A percentile compares a stretch with the other conserved stretches of the same genome.
Conservation (phyloP, 2,329 filamentous ascomycete species). For the Aureobasidium namibiae region DNA sequence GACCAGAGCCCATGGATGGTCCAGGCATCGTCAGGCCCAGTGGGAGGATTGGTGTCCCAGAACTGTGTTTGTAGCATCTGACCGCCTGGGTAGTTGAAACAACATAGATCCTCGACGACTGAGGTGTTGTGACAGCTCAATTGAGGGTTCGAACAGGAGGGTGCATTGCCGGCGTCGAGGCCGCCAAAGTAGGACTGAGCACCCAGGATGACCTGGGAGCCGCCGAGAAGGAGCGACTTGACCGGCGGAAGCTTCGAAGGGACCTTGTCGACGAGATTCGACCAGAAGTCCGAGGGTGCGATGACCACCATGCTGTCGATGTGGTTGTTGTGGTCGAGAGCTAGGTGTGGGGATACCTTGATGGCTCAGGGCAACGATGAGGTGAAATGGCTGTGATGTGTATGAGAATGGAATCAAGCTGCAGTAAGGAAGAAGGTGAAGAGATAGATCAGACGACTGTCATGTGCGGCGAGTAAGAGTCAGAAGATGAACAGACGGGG, state of each 20-base stretch:
- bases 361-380: background rate
- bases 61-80: conserved; percentile 68
- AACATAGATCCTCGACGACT: conserved; percentile 57
- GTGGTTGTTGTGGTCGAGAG: background rate
- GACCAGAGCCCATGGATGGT: conserved; percentile 64
- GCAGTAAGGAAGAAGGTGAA: too few species aligned
- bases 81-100: conserved; percentile 65
- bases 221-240: conserved; percentile 4
- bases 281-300: conserved; percentile 10
- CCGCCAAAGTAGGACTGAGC: background rate
- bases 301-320: background rate
- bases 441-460: background rate
- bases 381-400: background rate
- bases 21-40: conserved; percentile 62
- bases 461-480: background rate
- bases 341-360: background rate
- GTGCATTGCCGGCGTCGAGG: conserved; percentile 7
- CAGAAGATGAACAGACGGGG: background rate
- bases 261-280: conserved; percentile 3
- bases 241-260: background rate
- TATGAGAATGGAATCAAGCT: background rate
- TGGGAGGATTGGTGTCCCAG: conserved; percentile 60
- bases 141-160: conserved; percentile 32
- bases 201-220: conserved; percentile 3
- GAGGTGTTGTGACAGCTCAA: conserved; percentile 59